Percentiles rank a stretch among this genome's conserved stretches.
Evolutionary conservation across 2,329 filamentous ascomycete genomes (phyloP).

Genomic region (Leptographium lundbergii): DNA sequence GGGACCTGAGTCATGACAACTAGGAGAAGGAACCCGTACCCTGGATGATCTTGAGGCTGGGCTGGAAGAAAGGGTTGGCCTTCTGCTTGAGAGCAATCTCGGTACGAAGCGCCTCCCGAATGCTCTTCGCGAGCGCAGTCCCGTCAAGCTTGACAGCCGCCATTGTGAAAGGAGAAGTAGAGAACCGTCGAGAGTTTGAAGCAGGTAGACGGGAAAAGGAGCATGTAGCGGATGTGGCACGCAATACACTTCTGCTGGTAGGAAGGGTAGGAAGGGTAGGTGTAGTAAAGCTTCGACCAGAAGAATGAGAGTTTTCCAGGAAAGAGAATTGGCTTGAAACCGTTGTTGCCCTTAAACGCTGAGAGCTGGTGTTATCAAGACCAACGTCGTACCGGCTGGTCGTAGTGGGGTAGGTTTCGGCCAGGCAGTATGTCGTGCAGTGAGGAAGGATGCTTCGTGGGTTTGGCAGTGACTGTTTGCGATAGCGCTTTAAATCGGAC

Average conservation of each 20-base stretch:
- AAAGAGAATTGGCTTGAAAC: neutral
- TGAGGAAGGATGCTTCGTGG: neutral
- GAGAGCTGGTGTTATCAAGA: neutral
- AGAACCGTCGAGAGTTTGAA: constrained; percentile 19
- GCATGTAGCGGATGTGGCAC: neutral
- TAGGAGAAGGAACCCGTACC: constrained; percentile 38
- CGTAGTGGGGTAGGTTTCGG: neutral
- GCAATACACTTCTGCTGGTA: neutral
- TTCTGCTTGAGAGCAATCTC: constrained; percentile 75
- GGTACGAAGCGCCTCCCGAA: constrained; percentile 66
- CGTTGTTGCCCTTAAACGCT: neutral
- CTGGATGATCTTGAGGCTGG: constrained; percentile 89
- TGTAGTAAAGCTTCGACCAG: neutral
- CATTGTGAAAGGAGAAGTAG: constrained; percentile 52
- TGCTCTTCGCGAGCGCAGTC: constrained; percentile 84
- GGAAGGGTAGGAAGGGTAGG: neutral
- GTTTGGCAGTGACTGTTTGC: constrained; percentile 2
- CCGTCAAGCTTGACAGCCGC: constrained; percentile 87
- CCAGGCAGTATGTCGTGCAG: neutral
- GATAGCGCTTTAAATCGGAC: constrained; percentile 10
- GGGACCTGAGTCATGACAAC: neutral
- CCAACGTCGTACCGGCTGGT: neutral
- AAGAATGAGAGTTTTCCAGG: neutral
- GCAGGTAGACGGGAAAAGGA: neutral
- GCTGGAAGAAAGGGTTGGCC: constrained; percentile 76